Evolutionary conservation across 345 rosid species (phyloP).

Genomic region (Populus euphratica): DNA sequence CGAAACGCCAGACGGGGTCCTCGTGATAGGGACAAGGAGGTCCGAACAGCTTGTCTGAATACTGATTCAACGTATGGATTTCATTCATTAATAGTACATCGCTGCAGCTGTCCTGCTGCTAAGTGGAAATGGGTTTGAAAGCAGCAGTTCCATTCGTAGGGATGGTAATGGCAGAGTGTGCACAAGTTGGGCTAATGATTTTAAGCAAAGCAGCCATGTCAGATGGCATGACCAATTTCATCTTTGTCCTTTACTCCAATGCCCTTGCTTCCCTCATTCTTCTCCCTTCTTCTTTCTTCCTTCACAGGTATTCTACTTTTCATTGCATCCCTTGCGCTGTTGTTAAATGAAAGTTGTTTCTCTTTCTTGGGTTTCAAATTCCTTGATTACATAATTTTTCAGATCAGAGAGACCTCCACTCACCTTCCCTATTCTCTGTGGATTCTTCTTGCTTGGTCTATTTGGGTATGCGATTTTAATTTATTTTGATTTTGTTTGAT

Average conservation of each 20-base stretch:
- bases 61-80: too few species aligned
- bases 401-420: constrained; percentile 52
- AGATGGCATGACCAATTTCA: constrained; percentile 45
- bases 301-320: constrained; percentile 34
- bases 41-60: too few species aligned
- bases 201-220: constrained; percentile 52
- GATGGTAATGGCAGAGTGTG: constrained; percentile 57
- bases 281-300: constrained; percentile 46
- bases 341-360: not conserved
- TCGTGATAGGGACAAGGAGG: too few species aligned
- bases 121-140: constrained; percentile 21
- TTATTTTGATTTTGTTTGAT: not conserved
- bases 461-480: constrained; percentile 33
- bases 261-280: constrained; percentile 55
- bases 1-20: too few species aligned
- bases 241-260: constrained; percentile 57
- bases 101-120: too few species aligned
- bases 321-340: not conserved
- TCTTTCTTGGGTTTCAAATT: not conserved
- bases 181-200: constrained; percentile 57
- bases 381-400: constrained; percentile 1
- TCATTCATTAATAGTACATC: too few species aligned
- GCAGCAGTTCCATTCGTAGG: constrained; percentile 35
- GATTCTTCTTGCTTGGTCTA: constrained; percentile 52
- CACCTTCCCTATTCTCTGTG: constrained; percentile 33